Evolutionary conservation across 306 rosid genomes (phyloP), one percentile per base, ranked within the genome.

Genomic region (Quillaja saponaria): DNA sequence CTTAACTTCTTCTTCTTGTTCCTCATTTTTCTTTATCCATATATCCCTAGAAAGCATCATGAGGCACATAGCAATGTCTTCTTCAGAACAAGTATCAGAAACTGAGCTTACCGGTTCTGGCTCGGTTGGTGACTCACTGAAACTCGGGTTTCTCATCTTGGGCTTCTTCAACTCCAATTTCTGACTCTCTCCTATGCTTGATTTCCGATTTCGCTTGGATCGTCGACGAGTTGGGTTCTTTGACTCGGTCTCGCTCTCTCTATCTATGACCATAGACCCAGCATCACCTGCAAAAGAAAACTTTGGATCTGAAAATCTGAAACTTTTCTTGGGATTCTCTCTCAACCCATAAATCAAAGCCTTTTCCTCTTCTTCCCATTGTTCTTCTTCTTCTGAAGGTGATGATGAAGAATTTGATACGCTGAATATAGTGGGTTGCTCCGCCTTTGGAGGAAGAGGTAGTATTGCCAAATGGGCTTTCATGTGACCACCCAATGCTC

Each of bases 401-500:
- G 81, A 82, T 0, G 85, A 71, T 6, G 71, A 58, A 0, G 65
- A 76, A 42, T 68, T 7, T 12, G 85, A 59, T 10, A 71, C 69
- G 3, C 49, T 33, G 14, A 7, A 48, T 55, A 50, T 40, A 12
- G 28, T 15, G 57, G 68, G 53, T 15, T 71, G 78, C 47, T 41
- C 69, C 6, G 72, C 62, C 60, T 79, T 81, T 0, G 82, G 86
- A 14, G 94, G 86, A 16, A 83, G 86, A n/a, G 90, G 96, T 8
- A 78, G 80, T 0, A 79, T 55, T 46, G 87, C 68, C 20, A 87
- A 67, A 69, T 91, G 97, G 52, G 86, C 86, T 67, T 91, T 91
- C 97, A 91, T 91, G 82, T 91, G 96, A 34, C 95, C 91, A 69
- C 95, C 96, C 6, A 87, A 69, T 13, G 95, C 95, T 85, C 76